Base-by-base conservation (phyloP, 148 eudicot species). In the Rhododendron ferrugineum region DNA sequence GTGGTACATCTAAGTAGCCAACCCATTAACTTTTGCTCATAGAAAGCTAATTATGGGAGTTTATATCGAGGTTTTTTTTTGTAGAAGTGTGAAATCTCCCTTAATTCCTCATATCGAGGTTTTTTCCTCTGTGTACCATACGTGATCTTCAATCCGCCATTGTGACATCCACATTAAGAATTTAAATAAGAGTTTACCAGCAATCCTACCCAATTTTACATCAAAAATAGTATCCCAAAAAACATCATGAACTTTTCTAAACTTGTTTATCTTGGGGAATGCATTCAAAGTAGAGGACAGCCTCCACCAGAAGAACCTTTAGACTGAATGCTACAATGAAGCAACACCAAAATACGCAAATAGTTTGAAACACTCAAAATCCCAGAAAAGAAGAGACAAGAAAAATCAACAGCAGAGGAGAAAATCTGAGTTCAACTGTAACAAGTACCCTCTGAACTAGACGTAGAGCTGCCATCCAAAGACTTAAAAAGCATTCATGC, bases 401-500 rank as follows among this genome's bases (percentile, higher is more conserved):
- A 75, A 64, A 62, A 62, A 62, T 1, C 42, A n/a, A 23, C 37
- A 37, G 52, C 22, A 10, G 26, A 44, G 62, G 56, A 58, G 68
- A 68, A 23, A 4, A 40, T 40, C 23, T 30, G 52, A 70, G 30
- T 28, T 72, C 79, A 60, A 86, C 3, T 62, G 70, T 36, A 73
- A 34, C 22, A 54, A 73, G 32, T 32, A 96, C 99, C 93, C 99
- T 91, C 89, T 95, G 98, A 88, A 96, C 97, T 75, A 95, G 94
- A 77, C 98, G 95, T 50, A 96, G 92, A 88, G 97, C 95, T 83
- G 98, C 94, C 90, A 94, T 91, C 99, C 98, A 96, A 86, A 96
- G 93, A 79, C 95, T 95, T 79, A 96, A 88, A 87, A 96, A 96
- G 56, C 92, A 90, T 83, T 95, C 95, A 88, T 94, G 92, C 99